Base-by-base conservation (phyloP, 345 rosid species). In the Cochlearia excelsa region DNA sequence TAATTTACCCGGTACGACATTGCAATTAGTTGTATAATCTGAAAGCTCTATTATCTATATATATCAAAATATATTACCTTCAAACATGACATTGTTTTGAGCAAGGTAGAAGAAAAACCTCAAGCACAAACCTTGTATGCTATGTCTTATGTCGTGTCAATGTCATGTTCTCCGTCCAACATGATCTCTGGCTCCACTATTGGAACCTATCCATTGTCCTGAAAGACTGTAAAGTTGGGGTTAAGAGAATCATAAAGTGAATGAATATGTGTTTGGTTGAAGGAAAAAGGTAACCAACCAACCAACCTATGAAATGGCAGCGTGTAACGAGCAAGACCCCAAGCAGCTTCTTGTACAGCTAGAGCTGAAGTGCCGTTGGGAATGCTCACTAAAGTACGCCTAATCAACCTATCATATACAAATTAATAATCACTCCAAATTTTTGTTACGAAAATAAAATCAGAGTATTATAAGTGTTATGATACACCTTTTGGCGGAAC, bases 121-220 rank as follows among this genome's bases (percentile, higher is more conserved):
- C 97, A 30, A 16, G 98, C 85, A 96, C 98, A 92, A 10, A 92
- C 98, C 74, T 82, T 77, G 77, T 60, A 74, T 2, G 98, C 96
- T 28, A 92, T 96, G 52, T 92, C 96, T 28, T 88, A 86, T 27
- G 90, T 88, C 75, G 95, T 80, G 56, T 92, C 96, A 35, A 88
- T 92, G 30, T 80, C 76, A 39, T 92, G 98, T 0, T 86, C 98
- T 51, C 96, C 98, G 48, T 88, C 98, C 35, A 92, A 81, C 80
- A 92, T 43, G 76, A 92, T 92, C 74, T 92, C 95, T 9, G 98
- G 96, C 82, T 92, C 98, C 68, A 88, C 98, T 43, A 92, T 92
- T 23, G 98, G 98, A 69, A 88, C 92, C 84, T 88, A 61, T 10
- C 95, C 96, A n/a, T 80, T 86, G 67, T 92, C 98, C 96, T 39